Percentiles rank a stretch among this genome's conserved stretches.
phyloP scores from a whole-genome alignment of 352 stramenopile genomes.

The Phytophthora palmivora region DNA sequence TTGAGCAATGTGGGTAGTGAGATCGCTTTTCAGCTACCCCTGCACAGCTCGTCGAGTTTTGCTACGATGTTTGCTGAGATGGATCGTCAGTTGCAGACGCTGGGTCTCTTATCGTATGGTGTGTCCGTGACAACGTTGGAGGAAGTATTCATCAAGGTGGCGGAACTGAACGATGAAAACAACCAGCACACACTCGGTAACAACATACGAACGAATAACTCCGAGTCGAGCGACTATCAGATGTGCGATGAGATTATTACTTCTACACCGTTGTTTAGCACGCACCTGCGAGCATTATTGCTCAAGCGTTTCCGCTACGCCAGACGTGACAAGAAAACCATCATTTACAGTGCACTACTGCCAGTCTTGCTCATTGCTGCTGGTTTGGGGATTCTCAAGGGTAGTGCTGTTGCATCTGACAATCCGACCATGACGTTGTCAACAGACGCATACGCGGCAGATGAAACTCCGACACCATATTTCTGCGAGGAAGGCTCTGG shows the following conservation, averaged over 20 bases:
- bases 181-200: conserved; percentile 43
- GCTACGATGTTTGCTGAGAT: conserved; percentile 58
- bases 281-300: conserved; percentile 54
- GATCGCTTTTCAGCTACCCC: conserved; percentile 66
- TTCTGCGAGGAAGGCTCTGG: conserved; percentile 34
- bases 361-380: conserved; percentile 57
- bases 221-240: conserved; percentile 18
- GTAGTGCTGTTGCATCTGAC: conserved; percentile 29
- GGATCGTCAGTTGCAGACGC: conserved; percentile 39
- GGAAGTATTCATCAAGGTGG: conserved; percentile 79
- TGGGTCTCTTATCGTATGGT: conserved; percentile 57
- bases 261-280: conserved; percentile 26
- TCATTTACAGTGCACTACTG: conserved; percentile 55
- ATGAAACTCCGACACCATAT: conserved; percentile 44
- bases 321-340: conserved; percentile 51
- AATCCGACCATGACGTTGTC: conserved; percentile 46
- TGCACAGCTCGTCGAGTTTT: conserved; percentile 50
- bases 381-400: conserved; percentile 52
- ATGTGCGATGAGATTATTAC: conserved; percentile 28
- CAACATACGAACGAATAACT: conserved; percentile 10
- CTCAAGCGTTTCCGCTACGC: conserved; percentile 59
- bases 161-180: conserved; percentile 38
- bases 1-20: conserved; percentile 72
- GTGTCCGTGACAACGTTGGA: conserved; percentile 88
- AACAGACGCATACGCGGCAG: conserved; percentile 25